phyloP scores from a whole-genome alignment of 768 basidiomycete species.

The Trametes cubensis region DNA sequence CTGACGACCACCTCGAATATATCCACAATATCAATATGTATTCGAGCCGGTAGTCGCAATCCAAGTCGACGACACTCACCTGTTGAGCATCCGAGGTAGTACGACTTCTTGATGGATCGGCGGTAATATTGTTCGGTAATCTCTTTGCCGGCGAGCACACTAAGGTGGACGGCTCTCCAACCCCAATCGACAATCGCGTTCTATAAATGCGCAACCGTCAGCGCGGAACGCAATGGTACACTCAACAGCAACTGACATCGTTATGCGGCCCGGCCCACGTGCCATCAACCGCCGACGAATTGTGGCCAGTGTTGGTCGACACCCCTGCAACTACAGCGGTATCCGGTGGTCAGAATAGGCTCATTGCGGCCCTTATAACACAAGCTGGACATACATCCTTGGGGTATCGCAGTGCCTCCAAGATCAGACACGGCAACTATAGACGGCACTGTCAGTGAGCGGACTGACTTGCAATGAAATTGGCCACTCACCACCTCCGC shows the following conservation, averaged over 20 bases:
- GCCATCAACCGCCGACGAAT: conserved; percentile 5
- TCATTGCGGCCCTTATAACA: not conserved
- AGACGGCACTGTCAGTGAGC: not conserved
- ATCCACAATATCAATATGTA: too few species aligned
- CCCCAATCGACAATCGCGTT: conserved; percentile 34
- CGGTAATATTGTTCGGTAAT: conserved; percentile 33
- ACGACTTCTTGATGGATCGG: conserved; percentile 22
- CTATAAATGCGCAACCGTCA: not conserved
- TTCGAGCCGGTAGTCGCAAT: too few species aligned
- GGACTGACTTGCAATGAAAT: too few species aligned
- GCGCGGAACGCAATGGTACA: too few species aligned
- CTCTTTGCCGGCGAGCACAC: conserved; percentile 30
- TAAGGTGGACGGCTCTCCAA: conserved; percentile 32
- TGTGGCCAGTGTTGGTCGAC: conserved; percentile 28
- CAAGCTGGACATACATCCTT: conserved; percentile 22
- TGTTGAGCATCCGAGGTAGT: conserved; percentile 35
- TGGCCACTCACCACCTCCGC: conserved; percentile 25
- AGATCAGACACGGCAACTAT: conserved; percentile 24
- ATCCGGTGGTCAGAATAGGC: not conserved
- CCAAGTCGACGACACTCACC: conserved; percentile 12
- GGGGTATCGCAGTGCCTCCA: conserved; percentile 18
- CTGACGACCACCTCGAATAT: conserved; percentile 29
- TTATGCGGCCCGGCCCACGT: conserved; percentile 26
- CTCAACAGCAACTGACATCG: conserved; percentile 12
- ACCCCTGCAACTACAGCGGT: conserved; percentile 24